phyloP scores from a whole-genome alignment of 768 basidiomycete species.

The Termitomyces heimii region DNA sequence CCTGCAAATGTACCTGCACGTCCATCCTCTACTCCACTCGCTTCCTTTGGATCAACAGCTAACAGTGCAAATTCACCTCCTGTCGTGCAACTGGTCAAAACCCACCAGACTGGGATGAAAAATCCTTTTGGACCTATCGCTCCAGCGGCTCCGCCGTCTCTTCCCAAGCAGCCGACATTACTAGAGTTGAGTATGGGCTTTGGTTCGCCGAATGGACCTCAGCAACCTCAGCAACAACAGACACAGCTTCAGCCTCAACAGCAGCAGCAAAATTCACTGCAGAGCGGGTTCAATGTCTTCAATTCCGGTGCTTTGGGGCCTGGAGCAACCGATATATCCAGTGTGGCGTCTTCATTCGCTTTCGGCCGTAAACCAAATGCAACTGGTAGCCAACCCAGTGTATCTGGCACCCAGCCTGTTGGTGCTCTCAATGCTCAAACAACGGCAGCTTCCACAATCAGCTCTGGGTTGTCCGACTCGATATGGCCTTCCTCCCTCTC shows the following conservation, averaged over 20 bases:
- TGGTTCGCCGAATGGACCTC: constrained; percentile 15
- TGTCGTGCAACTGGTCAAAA: constrained; percentile 58
- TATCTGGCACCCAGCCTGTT: not conserved
- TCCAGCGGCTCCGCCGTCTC: constrained; percentile 47
- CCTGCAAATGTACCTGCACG: constrained; percentile 40
- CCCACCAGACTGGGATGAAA: constrained; percentile 89
- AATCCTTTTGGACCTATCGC: constrained; percentile 90
- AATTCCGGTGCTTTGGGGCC: constrained; percentile 33
- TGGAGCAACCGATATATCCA: constrained; percentile 53
- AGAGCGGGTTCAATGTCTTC: constrained; percentile 30
- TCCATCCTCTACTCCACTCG: constrained; percentile 71
- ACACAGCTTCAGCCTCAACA: constrained; percentile 16
- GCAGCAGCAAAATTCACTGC: constrained; percentile 14
- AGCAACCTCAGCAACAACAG: constrained; percentile 18
- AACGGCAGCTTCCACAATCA: constrained; percentile 29
- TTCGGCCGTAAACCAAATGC: constrained; percentile 28
- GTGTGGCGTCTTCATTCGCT: constrained; percentile 71
- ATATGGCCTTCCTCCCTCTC: constrained; percentile 41
- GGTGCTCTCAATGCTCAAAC: constrained; percentile 22
- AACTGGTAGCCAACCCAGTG: not conserved
- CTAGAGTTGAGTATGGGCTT: constrained; percentile 66
- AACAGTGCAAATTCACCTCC: constrained; percentile 32
- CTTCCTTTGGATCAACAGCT: constrained; percentile 25
- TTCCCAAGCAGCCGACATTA: constrained; percentile 76
- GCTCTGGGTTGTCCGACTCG: constrained; percentile 42